A percentile compares a stretch with the other conserved stretches of the same genome.
phyloP scores from a whole-genome alignment of 306 rosid species.

The Fragaria vesca region DNA sequence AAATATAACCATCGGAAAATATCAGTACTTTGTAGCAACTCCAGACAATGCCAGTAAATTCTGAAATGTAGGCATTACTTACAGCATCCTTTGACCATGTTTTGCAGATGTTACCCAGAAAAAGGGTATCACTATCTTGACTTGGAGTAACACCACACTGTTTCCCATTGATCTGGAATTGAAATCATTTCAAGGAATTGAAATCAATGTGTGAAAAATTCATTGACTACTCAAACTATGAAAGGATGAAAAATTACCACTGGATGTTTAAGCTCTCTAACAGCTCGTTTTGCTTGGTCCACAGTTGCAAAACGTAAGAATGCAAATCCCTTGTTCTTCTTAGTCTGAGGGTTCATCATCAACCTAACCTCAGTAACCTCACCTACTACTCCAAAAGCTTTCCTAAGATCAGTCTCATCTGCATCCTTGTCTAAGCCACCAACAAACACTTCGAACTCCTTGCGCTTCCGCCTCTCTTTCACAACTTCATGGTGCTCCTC shows the following conservation, averaged over 20 bases:
- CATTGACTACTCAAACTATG: conserved; percentile 29
- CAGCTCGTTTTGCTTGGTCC: conserved; percentile 92
- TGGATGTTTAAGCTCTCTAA: conserved; percentile 70
- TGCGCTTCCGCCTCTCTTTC: conserved; percentile 87
- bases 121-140: conserved; percentile 96
- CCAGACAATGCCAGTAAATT: conserved; percentile 15
- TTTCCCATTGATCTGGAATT: conserved; percentile 95
- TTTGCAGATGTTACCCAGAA: conserved; percentile 95
- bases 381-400: conserved; percentile 73
- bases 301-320: conserved; percentile 86
- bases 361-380: conserved; percentile 86
- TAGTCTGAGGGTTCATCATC: conserved; percentile 95
- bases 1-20: conserved; percentile 34
- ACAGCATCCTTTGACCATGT: conserved; percentile 93
- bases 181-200: conserved; percentile 32
- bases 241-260: conserved; percentile 63
- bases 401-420: conserved; percentile 79
- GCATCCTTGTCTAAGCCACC: conserved; percentile 98
- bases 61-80: conserved; percentile 47
- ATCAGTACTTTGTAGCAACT: conserved; percentile 35
- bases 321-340: conserved; percentile 97
- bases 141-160: conserved; percentile 95
- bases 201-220: conserved; percentile 25
- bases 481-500: conserved; percentile 86
- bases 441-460: conserved; percentile 96